A percentile compares a stretch with the other conserved stretches of the same genome.
These are phyloP conservation scores for Aureobasidium sp. DNA, from an alignment of 2,329 filamentous ascomycete species.

Conservation along the genomic window DNA sequence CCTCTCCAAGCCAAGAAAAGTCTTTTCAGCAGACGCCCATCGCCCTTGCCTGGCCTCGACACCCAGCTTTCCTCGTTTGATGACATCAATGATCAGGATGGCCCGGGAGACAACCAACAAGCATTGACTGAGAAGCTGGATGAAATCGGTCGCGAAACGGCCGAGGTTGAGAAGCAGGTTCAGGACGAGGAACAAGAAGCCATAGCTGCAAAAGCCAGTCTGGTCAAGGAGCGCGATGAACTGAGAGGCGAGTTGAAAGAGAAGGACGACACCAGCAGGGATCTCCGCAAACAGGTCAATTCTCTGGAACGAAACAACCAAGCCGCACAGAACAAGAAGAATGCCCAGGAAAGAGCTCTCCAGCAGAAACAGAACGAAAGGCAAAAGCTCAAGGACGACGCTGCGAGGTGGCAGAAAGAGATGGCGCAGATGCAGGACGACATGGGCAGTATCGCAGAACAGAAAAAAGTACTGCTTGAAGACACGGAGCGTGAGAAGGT, in stretches of 20 bases:
- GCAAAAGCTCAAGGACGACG: slow-evolving; percentile 62
- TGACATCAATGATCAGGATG: slow-evolving; percentile 44
- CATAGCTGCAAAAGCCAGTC: slow-evolving; percentile 35
- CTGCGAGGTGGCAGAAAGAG: slow-evolving; percentile 60
- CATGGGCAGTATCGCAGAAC: slow-evolving; percentile 41
- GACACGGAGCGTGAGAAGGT: slow-evolving; percentile 35
- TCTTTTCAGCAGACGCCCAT: slow-evolving; percentile 67
- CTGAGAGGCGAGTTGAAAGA: slow-evolving; percentile 73
- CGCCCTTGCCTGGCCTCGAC: slow-evolving; percentile 43
- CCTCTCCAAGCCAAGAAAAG: slow-evolving; percentile 52
- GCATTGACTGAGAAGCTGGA: slow-evolving; percentile 79
- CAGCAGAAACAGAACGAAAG: slow-evolving; percentile 63
- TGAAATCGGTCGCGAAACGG: slow-evolving; percentile 71
- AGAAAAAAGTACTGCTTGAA: slow-evolving; percentile 32
- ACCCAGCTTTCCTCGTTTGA: slow-evolving; percentile 32
- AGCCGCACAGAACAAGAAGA: slow-evolving; percentile 68
- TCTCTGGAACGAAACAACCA: slow-evolving; percentile 76
- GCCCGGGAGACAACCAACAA: slow-evolving; percentile 58
- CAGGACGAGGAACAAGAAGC: slow-evolving; percentile 53
- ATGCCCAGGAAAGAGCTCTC: slow-evolving; percentile 66
- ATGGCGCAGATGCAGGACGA: slow-evolving; percentile 46
- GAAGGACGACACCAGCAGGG: slow-evolving; percentile 83
- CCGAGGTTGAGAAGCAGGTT: slow-evolving; percentile 66
- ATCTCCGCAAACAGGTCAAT: slow-evolving; percentile 73
- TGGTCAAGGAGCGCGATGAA: slow-evolving; percentile 72